These are phyloP conservation scores for Anthostomella pinea DNA, from an alignment of 2,329 filamentous ascomycete genomes.

Conservation along the genomic window DNA sequence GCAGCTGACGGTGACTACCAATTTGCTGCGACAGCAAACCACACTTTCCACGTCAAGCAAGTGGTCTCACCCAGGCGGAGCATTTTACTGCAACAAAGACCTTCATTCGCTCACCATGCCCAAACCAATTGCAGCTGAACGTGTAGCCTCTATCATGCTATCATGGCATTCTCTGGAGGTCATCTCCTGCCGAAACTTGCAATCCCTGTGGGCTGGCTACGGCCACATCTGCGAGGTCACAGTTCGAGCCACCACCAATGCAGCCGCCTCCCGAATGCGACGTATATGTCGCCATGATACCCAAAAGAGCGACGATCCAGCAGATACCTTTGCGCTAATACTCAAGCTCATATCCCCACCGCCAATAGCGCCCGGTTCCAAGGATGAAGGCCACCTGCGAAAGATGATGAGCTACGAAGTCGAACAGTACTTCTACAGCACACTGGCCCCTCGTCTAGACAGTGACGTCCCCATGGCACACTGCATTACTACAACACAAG, in stretches of 20 bases:
- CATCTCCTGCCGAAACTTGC: constrained; percentile 36
- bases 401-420: constrained; percentile 67
- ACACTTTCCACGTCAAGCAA: no score
- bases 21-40: no score
- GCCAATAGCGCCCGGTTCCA: constrained; percentile 10
- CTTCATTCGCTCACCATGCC: constrained; percentile 5
- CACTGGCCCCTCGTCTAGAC: constrained; percentile 49
- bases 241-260: constrained; percentile 35
- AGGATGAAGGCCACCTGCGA: constrained; percentile 60
- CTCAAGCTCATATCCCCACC: constrained; percentile 61
- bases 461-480: constrained; percentile 24
- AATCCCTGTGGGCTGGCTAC: constrained; percentile 51
- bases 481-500: constrained; percentile 20
- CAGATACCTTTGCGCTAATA: constrained; percentile 41
- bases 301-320: constrained; percentile 9
- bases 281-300: constrained; percentile 1
- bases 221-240: constrained; percentile 55
- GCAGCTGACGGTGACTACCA: no score
- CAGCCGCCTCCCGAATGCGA: constrained; percentile 12
- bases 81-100: no score
- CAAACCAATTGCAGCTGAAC: constrained; percentile 22
- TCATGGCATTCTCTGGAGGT: constrained; percentile 39
- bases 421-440: constrained; percentile 63
- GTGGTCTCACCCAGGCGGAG: no score
- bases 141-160: constrained; percentile 39